phyloP scores from a whole-genome alignment of 441 rosid species.

The Adansonia gregorii region DNA sequence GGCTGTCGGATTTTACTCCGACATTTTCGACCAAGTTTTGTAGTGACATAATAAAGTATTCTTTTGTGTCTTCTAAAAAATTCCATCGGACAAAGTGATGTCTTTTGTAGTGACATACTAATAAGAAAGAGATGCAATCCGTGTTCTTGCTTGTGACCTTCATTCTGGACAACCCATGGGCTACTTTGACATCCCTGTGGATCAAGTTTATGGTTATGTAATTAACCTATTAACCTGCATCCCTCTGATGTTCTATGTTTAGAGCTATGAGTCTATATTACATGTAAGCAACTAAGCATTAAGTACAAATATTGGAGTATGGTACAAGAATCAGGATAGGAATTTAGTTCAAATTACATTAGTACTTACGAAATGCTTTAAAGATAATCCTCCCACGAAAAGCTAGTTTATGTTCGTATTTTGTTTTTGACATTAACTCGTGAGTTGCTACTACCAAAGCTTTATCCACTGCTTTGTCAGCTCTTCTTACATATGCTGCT shows the following conservation, averaged over 20 bases:
- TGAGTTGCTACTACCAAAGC: neutral
- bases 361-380: slow-evolving; percentile 9
- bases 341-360: neutral
- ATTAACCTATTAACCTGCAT: neutral
- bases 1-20: too few species aligned
- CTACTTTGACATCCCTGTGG: slow-evolving; percentile 95
- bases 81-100: too few species aligned
- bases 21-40: too few species aligned
- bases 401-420: slow-evolving; percentile 3
- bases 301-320: neutral
- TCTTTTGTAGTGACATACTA: too few species aligned
- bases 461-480: neutral
- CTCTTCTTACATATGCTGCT: neutral
- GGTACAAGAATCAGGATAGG: neutral
- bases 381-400: neutral
- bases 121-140: slow-evolving; percentile 82
- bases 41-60: too few species aligned
- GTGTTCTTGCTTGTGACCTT: slow-evolving; percentile 96
- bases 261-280: neutral
- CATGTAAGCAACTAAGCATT: neutral
- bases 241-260: neutral
- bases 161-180: slow-evolving; percentile 99
- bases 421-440: neutral
- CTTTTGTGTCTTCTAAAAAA: too few species aligned
- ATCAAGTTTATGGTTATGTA: slow-evolving; percentile 96